Evolutionary conservation across 345 rosid genomes (phyloP), one percentile per base, ranked within the genome.

Genomic region (Eucalyptus cladocalyx): DNA sequence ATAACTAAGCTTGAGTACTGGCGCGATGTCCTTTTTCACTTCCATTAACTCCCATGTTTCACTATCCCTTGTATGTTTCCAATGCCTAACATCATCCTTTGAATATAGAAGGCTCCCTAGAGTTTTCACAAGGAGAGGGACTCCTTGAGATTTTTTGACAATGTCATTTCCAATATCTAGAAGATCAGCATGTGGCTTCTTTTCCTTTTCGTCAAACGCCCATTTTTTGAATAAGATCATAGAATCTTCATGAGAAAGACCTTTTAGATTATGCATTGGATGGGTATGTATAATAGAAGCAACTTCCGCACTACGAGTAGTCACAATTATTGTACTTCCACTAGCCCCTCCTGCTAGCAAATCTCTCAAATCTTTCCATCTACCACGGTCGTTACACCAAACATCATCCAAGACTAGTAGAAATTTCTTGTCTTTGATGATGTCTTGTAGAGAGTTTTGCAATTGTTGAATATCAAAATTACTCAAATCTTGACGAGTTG

Each of bases 311-410:
- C 37, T 15, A 4, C 37, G 37, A 30, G 76, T n/a, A 14, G 76
- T 65, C 1, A 65, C 40, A n/a, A 65, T 65, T 15, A 65, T n/a
- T 1, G 0, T 65, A 12, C 76, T 65, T n/a, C 1, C 76, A 16
- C 19, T 15, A 16, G 76, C 21, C 2, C 40, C 21, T 4, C 16
- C 2, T 0, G 3, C 1, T 65, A 65, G 2, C 21, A 67, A 2
- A n/a, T 16, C 6, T n/a, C 3, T n/a, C 76, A 67, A 67, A 1
- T 67, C 76, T 15, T 67, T 32, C 40, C 40, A 67, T 67, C 10
- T 15, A 67, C 11, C 0, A 0, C 5, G 37, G 21, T 65, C 21
- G 1, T n/a, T 16, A 5, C 21, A 1, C 76, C 76, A 65, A 2
- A 65, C 11, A 1, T n/a, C 76, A 65, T 65, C 76, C 76, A 65